These are phyloP conservation scores for Rhododendron griersonianum DNA, from an alignment of 148 eudicot species.

Conservation along the genomic window DNA sequence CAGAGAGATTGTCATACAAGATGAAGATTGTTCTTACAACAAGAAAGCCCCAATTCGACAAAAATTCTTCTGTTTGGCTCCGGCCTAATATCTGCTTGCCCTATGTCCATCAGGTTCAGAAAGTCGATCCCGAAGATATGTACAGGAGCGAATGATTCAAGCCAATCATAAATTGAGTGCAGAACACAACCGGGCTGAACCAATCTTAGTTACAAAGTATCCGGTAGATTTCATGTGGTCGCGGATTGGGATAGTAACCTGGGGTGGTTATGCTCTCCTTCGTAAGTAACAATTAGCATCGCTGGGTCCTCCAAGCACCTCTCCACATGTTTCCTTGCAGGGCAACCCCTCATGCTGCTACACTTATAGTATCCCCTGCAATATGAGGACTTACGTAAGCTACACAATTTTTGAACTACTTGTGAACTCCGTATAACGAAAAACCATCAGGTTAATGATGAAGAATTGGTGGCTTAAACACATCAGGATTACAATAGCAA, in stretches of 20 bases:
- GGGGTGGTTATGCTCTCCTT: constrained; percentile 75
- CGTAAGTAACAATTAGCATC: constrained; percentile 79
- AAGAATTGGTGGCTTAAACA: not conserved
- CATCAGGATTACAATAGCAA: not conserved
- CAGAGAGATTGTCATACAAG: constrained; percentile 4
- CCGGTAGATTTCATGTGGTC: constrained; percentile 27
- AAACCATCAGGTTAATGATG: not conserved
- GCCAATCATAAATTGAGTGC: constrained; percentile 1
- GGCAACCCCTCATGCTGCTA: constrained; percentile 83
- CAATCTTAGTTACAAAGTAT: not conserved
- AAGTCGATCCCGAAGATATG: constrained; percentile 1
- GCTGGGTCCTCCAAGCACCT: constrained; percentile 69
- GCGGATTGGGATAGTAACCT: constrained; percentile 50
- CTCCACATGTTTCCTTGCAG: constrained; percentile 88
- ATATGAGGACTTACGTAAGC: not conserved
- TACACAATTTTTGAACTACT: not conserved
- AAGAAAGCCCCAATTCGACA: constrained; percentile 1
- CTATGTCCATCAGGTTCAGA: not conserved
- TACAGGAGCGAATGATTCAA: constrained; percentile 13
- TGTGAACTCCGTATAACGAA: too few species aligned
- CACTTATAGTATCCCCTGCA: constrained; percentile 70
- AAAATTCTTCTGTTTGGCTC: not conserved
- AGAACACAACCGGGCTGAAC: not conserved
- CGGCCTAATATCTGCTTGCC: not conserved
- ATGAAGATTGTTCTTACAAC: constrained; percentile 8